Evolutionary conservation across 257 asterid genomes (phyloP).

Genomic region (Primulina tabacum): DNA sequence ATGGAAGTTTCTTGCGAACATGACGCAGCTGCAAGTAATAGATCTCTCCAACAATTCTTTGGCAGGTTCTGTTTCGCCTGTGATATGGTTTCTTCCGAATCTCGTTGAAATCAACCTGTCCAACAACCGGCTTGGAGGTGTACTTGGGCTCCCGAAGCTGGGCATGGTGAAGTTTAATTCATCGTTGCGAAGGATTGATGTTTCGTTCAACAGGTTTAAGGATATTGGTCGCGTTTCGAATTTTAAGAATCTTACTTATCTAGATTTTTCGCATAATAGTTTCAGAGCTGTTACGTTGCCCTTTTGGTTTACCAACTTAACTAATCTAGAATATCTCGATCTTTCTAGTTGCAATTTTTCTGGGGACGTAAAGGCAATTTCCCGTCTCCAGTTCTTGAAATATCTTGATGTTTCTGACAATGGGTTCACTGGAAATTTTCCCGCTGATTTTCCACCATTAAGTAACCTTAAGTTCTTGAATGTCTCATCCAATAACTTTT

Average conservation of each 20-base stretch:
- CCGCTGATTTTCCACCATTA: constrained; percentile 60
- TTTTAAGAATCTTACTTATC: constrained; percentile 41
- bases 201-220: constrained; percentile 75
- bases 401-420: constrained; percentile 59
- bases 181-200: constrained; percentile 44
- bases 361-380: constrained; percentile 46
- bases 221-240: constrained; percentile 40
- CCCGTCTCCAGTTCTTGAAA: constrained; percentile 39
- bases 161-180: constrained; percentile 21
- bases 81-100: constrained; percentile 57
- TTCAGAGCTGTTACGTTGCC: constrained; percentile 34
- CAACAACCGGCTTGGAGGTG: constrained; percentile 67
- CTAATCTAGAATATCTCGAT: constrained; percentile 54
- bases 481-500: constrained; percentile 66
- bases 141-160: constrained; percentile 34
- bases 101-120: constrained; percentile 59
- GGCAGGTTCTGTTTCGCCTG: constrained; percentile 55
- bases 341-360: constrained; percentile 62
- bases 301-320: constrained; percentile 52
- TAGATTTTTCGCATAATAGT: constrained; percentile 61
- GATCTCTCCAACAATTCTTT: constrained; percentile 77
- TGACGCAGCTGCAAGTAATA: constrained; percentile 53
- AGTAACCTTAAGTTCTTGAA: constrained; percentile 51
- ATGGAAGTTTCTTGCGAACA: constrained; percentile 61
- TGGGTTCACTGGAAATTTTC: constrained; percentile 53